Conservation (phyloP, 2,329 filamentous ascomycete species). For the Fusarium ramigenum region DNA sequence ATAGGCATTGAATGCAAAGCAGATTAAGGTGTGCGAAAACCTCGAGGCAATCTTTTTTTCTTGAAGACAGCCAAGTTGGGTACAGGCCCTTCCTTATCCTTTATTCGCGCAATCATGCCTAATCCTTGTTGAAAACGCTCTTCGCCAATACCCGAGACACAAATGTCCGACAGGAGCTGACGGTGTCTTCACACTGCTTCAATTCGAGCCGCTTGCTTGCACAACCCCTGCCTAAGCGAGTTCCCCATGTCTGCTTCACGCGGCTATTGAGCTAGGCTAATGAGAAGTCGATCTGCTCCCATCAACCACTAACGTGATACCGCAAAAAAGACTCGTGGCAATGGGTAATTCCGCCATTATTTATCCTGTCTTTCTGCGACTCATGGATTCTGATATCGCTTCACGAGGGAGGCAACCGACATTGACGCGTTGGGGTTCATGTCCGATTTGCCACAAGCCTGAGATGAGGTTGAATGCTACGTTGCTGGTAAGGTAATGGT, state of each 20-base stretch:
- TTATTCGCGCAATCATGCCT: constrained; percentile 25
- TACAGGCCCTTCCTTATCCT: neutral
- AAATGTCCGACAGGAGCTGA: constrained; percentile 29
- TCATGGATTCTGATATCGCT: constrained; percentile 4
- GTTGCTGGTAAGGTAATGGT: constrained; percentile 32
- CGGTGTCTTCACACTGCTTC: constrained; percentile 8
- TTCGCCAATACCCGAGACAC: constrained; percentile 32
- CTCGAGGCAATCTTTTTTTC: neutral
- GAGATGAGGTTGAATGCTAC: constrained; percentile 36
- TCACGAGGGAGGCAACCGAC: constrained; percentile 21
- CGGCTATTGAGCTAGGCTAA: constrained; percentile 19
- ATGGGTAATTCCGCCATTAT: neutral
- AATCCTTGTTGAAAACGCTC: constrained; percentile 16
- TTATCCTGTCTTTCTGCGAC: neutral
- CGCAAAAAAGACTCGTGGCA: neutral
- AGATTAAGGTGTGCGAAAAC: neutral
- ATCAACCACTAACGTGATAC: neutral
- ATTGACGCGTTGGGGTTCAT: constrained; percentile 30
- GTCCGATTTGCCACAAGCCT: constrained; percentile 38
- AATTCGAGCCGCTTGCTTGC: constrained; percentile 20
- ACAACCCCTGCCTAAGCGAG: constrained; percentile 23
- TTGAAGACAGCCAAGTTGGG: neutral
- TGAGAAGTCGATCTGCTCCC: constrained; percentile 16
- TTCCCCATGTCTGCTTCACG: constrained; percentile 7
- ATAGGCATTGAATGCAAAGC: neutral